These are phyloP conservation scores for Neofusicoccum kwambonambiense DNA, from an alignment of 2,329 filamentous ascomycete genomes.

Conservation along the genomic window DNA sequence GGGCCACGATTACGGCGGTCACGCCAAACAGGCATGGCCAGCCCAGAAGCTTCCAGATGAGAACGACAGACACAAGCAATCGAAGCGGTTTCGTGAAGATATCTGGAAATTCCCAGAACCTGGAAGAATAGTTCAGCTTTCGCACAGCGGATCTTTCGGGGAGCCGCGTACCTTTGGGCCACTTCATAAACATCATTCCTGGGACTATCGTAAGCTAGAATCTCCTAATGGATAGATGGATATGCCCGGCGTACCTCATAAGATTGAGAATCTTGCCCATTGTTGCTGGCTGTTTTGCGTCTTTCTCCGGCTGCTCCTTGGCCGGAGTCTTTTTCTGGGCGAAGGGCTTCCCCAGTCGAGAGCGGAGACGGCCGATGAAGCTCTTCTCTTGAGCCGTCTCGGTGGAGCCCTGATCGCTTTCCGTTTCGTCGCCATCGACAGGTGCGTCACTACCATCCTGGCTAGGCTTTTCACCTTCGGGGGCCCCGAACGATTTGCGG, in stretches of 20 bases:
- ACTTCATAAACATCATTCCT: slow-evolving; percentile 75
- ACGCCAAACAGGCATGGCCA: slow-evolving; percentile 76
- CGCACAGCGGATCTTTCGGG: neutral
- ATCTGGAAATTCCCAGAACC: slow-evolving; percentile 84
- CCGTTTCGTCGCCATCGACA: neutral
- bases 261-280: slow-evolving; percentile 91
- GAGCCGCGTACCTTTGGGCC: slow-evolving; percentile 53
- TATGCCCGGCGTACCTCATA: slow-evolving; percentile 57
- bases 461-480: slow-evolving; percentile 19
- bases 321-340: slow-evolving; percentile 26
- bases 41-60: slow-evolving; percentile 78
- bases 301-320: slow-evolving; percentile 24
- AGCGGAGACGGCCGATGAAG: neutral
- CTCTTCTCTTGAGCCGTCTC: neutral
- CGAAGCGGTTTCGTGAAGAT: slow-evolving; percentile 75
- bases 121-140: slow-evolving; percentile 21
- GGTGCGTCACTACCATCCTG: neutral
- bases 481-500: slow-evolving; percentile 56
- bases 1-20: slow-evolving; percentile 65
- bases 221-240: neutral
- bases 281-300: slow-evolving; percentile 62
- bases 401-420: neutral
- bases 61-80: slow-evolving; percentile 68
- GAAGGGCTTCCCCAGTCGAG: slow-evolving; percentile 19
- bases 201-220: neutral